A percentile compares a stretch with the other conserved stretches of the same genome.
Conservation (phyloP, 495 filamentous ascomycete species). For the Trichocladium antarcticum region DNA sequence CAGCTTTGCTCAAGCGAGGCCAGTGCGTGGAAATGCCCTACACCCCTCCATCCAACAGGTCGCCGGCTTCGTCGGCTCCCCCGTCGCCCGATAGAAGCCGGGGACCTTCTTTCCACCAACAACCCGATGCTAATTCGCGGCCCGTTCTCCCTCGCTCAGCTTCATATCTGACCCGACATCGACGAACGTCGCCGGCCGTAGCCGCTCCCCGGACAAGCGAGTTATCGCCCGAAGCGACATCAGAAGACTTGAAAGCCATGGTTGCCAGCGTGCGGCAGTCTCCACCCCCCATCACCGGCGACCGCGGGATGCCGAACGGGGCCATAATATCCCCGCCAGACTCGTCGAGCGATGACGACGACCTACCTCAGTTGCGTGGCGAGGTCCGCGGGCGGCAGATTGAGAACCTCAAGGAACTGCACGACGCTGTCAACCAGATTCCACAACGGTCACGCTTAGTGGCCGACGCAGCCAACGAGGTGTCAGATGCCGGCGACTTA, state of each 20-base stretch:
- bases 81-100: conserved; percentile 52
- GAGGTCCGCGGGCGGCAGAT: conserved; percentile 42
- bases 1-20: neutral
- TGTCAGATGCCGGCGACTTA: conserved; percentile 23
- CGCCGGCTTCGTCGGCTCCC: conserved; percentile 60
- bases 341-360: conserved; percentile 76
- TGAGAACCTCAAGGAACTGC: conserved; percentile 62
- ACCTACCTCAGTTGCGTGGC: conserved; percentile 34
- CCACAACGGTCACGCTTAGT: conserved; percentile 60
- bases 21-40: conserved; percentile 61
- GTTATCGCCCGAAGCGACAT: conserved; percentile 35
- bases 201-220: conserved; percentile 21
- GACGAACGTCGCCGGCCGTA: conserved; percentile 36
- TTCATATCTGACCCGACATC: conserved; percentile 56
- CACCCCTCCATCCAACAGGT: conserved; percentile 75
- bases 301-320: conserved; percentile 56
- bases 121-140: conserved; percentile 34
- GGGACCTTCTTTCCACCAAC: conserved; percentile 41
- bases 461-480: conserved; percentile 12
- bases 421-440: conserved; percentile 72
- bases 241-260: conserved; percentile 42
- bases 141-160: conserved; percentile 58
- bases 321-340: conserved; percentile 84
- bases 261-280: conserved; percentile 57
- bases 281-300: conserved; percentile 61